Conservation (phyloP, 805 yeast genomes). For the Saturnispora halmiae region DNA sequence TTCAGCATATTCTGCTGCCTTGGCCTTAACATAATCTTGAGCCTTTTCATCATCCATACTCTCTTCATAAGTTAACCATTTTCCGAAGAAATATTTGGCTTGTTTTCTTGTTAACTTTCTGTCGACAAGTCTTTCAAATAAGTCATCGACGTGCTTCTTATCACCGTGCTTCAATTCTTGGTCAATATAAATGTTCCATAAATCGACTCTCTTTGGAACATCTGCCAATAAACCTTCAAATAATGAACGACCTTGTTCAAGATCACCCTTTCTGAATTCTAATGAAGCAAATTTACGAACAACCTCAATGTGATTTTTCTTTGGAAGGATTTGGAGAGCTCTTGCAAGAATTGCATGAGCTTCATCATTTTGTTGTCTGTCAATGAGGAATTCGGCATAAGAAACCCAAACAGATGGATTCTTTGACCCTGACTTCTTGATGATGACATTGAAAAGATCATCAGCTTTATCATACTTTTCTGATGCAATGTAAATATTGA, state of each 20-base stretch:
- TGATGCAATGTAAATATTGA: conserved; percentile 63
- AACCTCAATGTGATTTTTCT: conserved; percentile 65
- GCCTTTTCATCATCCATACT: conserved; percentile 56
- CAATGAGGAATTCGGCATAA: conserved; percentile 70
- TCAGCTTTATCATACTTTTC: conserved; percentile 68
- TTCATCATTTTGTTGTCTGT: conserved; percentile 43
- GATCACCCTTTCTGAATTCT: conserved; percentile 79
- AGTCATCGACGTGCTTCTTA: conserved; percentile 58
- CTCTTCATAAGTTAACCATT: conserved; percentile 82
- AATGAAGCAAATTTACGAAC: conserved; percentile 84
- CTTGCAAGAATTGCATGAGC: conserved; percentile 68
- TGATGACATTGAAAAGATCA: conserved; percentile 51
- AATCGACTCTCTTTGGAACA: conserved; percentile 83
- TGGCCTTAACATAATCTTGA: conserved; percentile 78
- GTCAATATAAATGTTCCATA: conserved; percentile 93
- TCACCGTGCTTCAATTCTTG: conserved; percentile 74
- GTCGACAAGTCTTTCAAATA: conserved; percentile 71
- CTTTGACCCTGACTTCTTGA: conserved; percentile 71
- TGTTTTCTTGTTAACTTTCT: conserved; percentile 73
- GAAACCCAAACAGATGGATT: conserved; percentile 68
- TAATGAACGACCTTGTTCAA: conserved; percentile 90
- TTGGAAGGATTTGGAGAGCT: conserved; percentile 64
- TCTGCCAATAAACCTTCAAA: conserved; percentile 88
- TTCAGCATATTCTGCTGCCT: conserved; percentile 64
- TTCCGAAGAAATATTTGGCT: conserved; percentile 89